Conservation (phyloP, 2,329 filamentous ascomycete genomes). For the Beauveria scarabaeidicola region DNA sequence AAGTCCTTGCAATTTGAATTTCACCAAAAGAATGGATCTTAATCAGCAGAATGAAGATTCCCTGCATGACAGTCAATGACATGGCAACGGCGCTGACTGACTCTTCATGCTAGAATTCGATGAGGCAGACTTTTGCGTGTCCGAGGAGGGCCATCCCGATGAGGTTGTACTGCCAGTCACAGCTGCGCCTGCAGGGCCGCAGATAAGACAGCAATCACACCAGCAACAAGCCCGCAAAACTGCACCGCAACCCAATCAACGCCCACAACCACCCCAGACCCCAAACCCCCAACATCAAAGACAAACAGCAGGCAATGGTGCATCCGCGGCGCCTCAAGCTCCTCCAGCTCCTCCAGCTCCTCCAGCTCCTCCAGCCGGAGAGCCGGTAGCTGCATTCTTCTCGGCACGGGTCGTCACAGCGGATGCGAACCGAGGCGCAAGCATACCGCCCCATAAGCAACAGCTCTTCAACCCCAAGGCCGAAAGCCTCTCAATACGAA, state of each 20-base stretch:
- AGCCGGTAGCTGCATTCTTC: constrained; percentile 11
- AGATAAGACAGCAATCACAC: not conserved
- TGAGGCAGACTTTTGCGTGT: constrained; percentile 65
- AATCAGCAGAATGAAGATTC: not conserved
- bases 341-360: not conserved
- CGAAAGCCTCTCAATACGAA: constrained; percentile 77
- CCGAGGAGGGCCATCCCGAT: constrained; percentile 64
- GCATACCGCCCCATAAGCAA: constrained; percentile 32
- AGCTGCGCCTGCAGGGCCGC: not conserved
- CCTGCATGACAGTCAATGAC: not conserved
- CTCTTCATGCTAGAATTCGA: constrained; percentile 50
- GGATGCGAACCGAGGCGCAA: constrained; percentile 7
- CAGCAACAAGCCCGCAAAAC: not conserved
- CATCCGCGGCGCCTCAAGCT: not conserved
- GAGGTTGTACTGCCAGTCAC: constrained; percentile 41
- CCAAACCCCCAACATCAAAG: constrained; percentile 4
- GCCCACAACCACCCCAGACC: constrained; percentile 8
- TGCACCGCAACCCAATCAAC: not conserved
- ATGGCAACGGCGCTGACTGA: not conserved
- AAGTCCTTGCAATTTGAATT: constrained; percentile 14
- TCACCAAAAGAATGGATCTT: not conserved
- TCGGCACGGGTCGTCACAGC: constrained; percentile 8
- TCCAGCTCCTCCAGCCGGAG: not conserved
- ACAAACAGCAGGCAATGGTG: not conserved
- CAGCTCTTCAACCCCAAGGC: constrained; percentile 64